Evolutionary conservation across 139 green algal genomes (phyloP).

Genomic region (Desmodesmus armatus): DNA sequence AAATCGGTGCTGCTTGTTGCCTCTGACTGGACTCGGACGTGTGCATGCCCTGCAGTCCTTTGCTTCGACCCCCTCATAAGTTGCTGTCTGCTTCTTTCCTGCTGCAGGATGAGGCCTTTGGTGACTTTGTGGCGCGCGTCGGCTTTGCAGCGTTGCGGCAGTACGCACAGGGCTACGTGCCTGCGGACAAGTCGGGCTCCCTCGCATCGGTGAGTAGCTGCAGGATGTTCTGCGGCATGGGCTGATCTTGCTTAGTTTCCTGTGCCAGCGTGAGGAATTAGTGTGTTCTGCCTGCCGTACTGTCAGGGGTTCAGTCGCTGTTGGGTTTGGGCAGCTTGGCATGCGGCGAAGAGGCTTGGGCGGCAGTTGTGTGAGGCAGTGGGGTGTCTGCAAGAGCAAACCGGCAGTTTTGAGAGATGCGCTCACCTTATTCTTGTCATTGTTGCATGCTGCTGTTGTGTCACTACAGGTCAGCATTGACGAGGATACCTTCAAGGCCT

Average conservation of each 20-base stretch:
- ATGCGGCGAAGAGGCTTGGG: too few relatives aligned
- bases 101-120: slow-evolving; percentile 83
- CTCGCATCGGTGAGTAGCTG: slow-evolving; percentile 27
- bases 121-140: slow-evolving; percentile 88
- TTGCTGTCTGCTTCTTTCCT: too few relatives aligned
- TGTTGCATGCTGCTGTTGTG: too few relatives aligned
- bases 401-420: too few relatives aligned
- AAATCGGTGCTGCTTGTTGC: too few relatives aligned
- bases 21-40: too few relatives aligned
- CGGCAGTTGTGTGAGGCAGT: too few relatives aligned
- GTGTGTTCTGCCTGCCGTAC: neutral
- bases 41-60: slow-evolving; percentile 32
- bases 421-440: too few relatives aligned
- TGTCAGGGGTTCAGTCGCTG: too few relatives aligned
- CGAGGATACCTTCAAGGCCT: slow-evolving; percentile 60
- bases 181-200: neutral
- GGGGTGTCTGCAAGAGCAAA: too few relatives aligned
- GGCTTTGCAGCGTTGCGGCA: slow-evolving; percentile 65
- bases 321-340: too few relatives aligned
- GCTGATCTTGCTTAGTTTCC: neutral
- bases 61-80: too few relatives aligned
- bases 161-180: slow-evolving; percentile 64
- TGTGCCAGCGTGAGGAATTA: neutral
- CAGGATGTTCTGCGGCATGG: neutral
- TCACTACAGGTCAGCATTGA: slow-evolving; percentile 53